Base-by-base conservation (phyloP, 306 rosid species). In the Rosa chinensis region DNA sequence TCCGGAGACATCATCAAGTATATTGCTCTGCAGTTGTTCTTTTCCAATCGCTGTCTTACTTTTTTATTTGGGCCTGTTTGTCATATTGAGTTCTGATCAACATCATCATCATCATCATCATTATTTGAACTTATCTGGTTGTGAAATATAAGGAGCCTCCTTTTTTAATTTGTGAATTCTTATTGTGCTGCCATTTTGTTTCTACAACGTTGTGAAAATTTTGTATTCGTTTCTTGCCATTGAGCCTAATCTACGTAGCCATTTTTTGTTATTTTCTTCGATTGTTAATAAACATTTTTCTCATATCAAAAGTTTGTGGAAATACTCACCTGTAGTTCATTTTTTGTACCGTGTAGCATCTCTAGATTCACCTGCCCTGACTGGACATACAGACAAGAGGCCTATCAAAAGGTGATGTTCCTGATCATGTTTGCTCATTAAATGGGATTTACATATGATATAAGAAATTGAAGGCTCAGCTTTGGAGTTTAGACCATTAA, bases 341-440 rank as follows among this genome's bases (percentile, higher is more conserved):
- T 59, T 76, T 79, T 8, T 76, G 9, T 62, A 68, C 79, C 69
- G 61, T 81, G 87, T 80, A 86, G 91, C 90, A 77, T 92, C 93
- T 82, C 79, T 89, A 84, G 97, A 89, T 78, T 86, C 91, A 71
- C 84, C 93, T 16, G 71, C 84, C 47, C 90, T 82, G 87, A 86
- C 87, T 69, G 91, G 86, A 78, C 93, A 89, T 66, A 80, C 87
- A 80, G 90, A 92, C 81, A 90, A 86, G 97, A 87, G 75, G 72
- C 79, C 64, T 86, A 82, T 87, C 93, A 90, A 40, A 40, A 40
- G 43, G 43, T 40, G 43, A 80, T 43, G 18, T 45, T 68, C 71
- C 37, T 16, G 37, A 49, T 53, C 43, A 40, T 62, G 25, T 13
- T 64, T 78, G 63, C 25, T 53, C 14, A 8, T 58, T 37, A 16